Conservation (phyloP, 1,284 basidiomycete species). For the Neolentinus lepideus region DNA sequence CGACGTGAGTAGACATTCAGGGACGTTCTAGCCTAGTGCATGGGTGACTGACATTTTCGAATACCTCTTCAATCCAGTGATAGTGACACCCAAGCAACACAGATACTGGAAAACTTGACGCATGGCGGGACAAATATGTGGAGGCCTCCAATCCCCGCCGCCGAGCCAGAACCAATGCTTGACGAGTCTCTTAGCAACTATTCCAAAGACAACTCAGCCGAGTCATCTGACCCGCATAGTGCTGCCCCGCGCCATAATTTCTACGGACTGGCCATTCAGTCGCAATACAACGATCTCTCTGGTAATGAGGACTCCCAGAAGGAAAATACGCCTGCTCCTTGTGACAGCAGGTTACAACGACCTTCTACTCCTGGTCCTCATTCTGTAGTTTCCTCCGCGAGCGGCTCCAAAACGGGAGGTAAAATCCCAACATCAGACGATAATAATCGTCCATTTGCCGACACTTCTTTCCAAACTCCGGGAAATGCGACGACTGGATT, state of each 20-base stretch:
- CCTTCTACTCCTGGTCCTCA: background rate
- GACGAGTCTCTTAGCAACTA: background rate
- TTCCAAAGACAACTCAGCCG: conserved; percentile 18
- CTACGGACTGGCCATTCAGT: conserved; percentile 46
- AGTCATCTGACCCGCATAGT: conserved; percentile 19
- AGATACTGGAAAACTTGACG: conserved; percentile 11
- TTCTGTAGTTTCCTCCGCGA: background rate
- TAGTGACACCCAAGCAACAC: conserved; percentile 15
- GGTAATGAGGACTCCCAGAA: conserved; percentile 37
- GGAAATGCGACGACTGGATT: background rate
- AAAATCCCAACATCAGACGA: background rate
- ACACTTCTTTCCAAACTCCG: background rate
- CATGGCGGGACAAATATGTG: conserved; percentile 4
- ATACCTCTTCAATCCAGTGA: background rate
- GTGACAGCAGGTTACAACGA: conserved; percentile 1
- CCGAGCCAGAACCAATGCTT: background rate
- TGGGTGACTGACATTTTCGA: background rate
- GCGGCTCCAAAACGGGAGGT: background rate
- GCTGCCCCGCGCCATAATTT: conserved; percentile 41
- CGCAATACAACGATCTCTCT: conserved; percentile 27
- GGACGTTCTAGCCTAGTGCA: background rate
- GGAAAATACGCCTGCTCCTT: conserved; percentile 32
- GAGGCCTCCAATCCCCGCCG: background rate
- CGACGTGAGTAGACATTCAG: background rate
- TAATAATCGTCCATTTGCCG: background rate